These are phyloP conservation scores for Scutellaria baicalensis DNA, from an alignment of 257 asterid species.

Conservation along the genomic window DNA sequence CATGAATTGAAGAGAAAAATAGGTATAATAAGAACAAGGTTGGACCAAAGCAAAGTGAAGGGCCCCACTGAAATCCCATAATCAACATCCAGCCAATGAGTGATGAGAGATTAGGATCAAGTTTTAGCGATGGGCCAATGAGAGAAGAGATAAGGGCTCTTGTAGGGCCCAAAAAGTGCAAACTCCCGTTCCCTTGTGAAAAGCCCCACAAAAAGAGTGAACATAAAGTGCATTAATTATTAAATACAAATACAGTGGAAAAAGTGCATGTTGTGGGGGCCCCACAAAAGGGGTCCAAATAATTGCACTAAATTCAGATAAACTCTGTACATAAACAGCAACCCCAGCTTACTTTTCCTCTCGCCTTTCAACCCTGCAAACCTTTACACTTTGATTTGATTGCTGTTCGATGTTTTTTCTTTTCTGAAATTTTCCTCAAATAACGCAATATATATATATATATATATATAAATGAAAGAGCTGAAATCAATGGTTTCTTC, in stretches of 20 bases:
- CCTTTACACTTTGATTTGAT: constrained; percentile 13
- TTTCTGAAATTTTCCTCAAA: background rate
- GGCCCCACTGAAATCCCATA: constrained; percentile 53
- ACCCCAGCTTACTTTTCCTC: background rate
- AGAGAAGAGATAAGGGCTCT: constrained; percentile 42
- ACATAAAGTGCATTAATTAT: constrained; percentile 14
- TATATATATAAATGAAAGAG: background rate
- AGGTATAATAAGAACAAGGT: constrained; percentile 1
- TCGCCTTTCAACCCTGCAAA: background rate
- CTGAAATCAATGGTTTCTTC: constrained; percentile 36
- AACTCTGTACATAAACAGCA: constrained; percentile 11
- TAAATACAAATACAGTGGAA: constrained; percentile 12
- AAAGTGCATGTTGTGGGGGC: constrained; percentile 72
- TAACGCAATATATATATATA: background rate
- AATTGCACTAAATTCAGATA: constrained; percentile 26
- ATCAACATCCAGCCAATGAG: constrained; percentile 48
- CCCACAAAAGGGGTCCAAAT: constrained; percentile 33
- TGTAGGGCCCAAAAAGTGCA: constrained; percentile 32
- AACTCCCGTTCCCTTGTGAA: constrained; percentile 18
- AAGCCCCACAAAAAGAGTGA: constrained; percentile 22
- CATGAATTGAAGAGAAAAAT: constrained; percentile 11
- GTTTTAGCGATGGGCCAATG: constrained; percentile 40
- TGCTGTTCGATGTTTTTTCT: background rate
- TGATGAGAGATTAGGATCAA: constrained; percentile 27
- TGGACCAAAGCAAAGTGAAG: constrained; percentile 20